phyloP scores from a whole-genome alignment of 2,329 filamentous ascomycete genomes.

The Colletotrichum navitas region DNA sequence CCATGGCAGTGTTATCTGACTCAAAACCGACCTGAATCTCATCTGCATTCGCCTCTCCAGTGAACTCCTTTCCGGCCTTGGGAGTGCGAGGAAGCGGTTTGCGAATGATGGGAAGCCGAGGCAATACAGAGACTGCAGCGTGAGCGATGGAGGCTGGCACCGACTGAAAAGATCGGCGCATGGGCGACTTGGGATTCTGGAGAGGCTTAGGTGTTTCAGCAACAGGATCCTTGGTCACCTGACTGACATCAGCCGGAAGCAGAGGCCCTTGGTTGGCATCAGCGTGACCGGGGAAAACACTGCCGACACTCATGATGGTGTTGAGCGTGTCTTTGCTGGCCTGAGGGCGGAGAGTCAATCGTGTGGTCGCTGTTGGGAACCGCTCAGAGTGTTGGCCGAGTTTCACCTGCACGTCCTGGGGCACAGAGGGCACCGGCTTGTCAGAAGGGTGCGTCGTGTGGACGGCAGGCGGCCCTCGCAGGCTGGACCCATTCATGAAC shows the following conservation, averaged over 20 bases:
- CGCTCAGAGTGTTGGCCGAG: conserved; percentile 51
- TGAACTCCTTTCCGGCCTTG: not conserved
- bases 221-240: conserved; percentile 13
- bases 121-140: conserved; percentile 41
- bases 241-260: not conserved
- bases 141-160: conserved; percentile 39
- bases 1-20: conserved; percentile 43
- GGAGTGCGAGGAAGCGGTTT: conserved; percentile 29
- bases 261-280: conserved; percentile 7
- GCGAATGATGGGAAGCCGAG: conserved; percentile 35
- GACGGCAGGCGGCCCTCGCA: conserved; percentile 49
- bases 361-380: conserved; percentile 53
- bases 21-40: conserved; percentile 42
- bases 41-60: conserved; percentile 32
- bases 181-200: conserved; percentile 22
- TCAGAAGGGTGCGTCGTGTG: conserved; percentile 52
- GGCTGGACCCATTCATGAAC: conserved; percentile 52
- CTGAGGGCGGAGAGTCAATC: conserved; percentile 53
- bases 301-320: conserved; percentile 65
- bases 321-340: conserved; percentile 62
- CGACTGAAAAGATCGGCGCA: conserved; percentile 39
- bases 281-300: conserved; percentile 50
- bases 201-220: not conserved
- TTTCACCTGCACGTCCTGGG: conserved; percentile 52
- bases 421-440: conserved; percentile 52